Evolutionary conservation across 805 yeast species (phyloP), one percentile per base, ranked within the genome.

Genomic region (Myxozyma vanderwaltii): DNA sequence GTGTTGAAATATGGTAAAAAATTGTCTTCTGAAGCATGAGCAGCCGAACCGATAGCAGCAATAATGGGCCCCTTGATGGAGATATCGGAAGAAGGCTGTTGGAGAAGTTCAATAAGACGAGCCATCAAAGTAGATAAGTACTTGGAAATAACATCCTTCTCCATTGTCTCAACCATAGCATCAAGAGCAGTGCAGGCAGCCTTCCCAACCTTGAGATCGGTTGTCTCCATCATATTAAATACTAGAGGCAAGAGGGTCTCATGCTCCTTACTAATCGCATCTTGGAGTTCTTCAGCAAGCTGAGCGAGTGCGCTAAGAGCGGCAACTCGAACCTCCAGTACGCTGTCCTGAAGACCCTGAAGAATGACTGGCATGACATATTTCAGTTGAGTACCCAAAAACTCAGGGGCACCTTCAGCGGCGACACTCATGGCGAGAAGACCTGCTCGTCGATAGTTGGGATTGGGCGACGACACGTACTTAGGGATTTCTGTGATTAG

Each of bases 11-110:
- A 94, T 61, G 98, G 97, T 61, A 81, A 78, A 76, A 89, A 94
- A 40, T 88, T 81, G 68, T 86, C 85, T 75, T 97, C 97, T 45
- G 96, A 84, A 58, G 98, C 96, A 71, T 86, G 91, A 29, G 99
- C 98, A 60, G 96, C 89, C 40, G 98, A 91, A 56, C 98, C 98
- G 72, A 94, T 89, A 40, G 97, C 97, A 54, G 96, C 88, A 60
- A 94, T 97, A 17, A 77, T 73, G 15, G 95, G 82, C 23, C 91
- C 86, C 70, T 75, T 75, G 56, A 77, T 70, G n/a, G 56, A 41
- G 23, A 69, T 64, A 39, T 70, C 61, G 38, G 86, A 81, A 67
- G 84, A 81, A 50, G 95, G 89, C 63, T 82, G 79, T 68, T 84
- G 86, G 69, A 92, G 82, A 88, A 94, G 87, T 59, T 81, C 83